Conservation (phyloP, 2,329 filamentous ascomycete species). For the Ophiostoma fasciatum region DNA sequence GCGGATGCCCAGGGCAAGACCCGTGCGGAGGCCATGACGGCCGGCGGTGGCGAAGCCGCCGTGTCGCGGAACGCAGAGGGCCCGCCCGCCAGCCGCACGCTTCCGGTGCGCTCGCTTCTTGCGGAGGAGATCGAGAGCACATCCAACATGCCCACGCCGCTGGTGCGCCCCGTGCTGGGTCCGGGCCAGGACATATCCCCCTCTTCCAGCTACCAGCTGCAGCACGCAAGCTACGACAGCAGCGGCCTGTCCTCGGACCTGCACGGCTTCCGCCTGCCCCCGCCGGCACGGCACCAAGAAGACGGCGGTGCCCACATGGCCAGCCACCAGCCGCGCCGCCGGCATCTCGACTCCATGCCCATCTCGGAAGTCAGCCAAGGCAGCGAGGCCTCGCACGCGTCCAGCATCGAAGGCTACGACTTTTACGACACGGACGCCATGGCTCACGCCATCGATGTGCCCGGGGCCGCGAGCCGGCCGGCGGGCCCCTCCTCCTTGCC, state of each 20-base stretch:
- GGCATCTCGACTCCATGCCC: constrained; percentile 34
- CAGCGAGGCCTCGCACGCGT: constrained; percentile 30
- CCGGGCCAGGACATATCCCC: background rate
- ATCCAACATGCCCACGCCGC: constrained; percentile 45
- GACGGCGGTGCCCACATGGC: no score
- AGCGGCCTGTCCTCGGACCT: constrained; percentile 26
- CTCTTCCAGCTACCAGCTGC: background rate
- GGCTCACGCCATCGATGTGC: constrained; percentile 37
- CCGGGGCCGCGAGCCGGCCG: constrained; percentile 13
- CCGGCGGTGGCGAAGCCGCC: no score
- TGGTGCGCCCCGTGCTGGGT: constrained; percentile 32
- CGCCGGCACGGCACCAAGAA: constrained; percentile 22
- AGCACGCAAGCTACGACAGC: constrained; percentile 10
- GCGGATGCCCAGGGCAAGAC: background rate
- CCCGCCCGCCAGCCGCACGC: background rate
- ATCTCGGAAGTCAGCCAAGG: constrained; percentile 36
- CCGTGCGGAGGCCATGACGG: no score
- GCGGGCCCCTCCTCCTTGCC: background rate
- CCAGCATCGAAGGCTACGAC: constrained; percentile 47
- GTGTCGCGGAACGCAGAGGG: background rate
- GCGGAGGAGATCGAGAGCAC: constrained; percentile 46
- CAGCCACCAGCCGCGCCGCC: constrained; percentile 18
- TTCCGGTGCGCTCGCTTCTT: constrained; percentile 29
- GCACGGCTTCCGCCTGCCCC: constrained; percentile 34
- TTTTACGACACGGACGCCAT: constrained; percentile 48